Percentiles rank a stretch among this genome's conserved stretches.
Evolutionary conservation across 345 rosid species (phyloP).

Genomic region (Eucalyptus cloeziana): DNA sequence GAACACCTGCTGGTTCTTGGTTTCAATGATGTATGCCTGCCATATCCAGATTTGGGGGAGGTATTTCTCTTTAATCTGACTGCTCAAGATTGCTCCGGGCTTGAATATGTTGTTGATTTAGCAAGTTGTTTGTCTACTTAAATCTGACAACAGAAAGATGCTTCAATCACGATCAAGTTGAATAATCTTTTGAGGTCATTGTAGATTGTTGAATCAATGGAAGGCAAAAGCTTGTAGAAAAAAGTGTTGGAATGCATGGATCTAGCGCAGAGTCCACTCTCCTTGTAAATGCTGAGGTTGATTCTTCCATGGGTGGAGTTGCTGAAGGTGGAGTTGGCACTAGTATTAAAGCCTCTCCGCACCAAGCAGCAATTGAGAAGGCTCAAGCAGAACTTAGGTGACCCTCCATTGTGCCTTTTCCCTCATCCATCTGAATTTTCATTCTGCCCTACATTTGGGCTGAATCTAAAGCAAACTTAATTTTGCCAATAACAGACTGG

Average conservation of each 20-base stretch:
- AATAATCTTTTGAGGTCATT: background rate
- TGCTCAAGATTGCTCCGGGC: background rate
- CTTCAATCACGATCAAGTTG: background rate
- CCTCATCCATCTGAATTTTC: background rate
- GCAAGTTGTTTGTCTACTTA: background rate
- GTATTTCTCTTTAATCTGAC: background rate
- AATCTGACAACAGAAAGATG: background rate
- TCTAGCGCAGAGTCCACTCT: constrained; percentile 36
- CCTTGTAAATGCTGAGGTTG: constrained; percentile 96
- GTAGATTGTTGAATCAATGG: constrained; percentile 11
- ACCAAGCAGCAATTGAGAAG: constrained; percentile 74
- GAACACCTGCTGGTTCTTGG: background rate
- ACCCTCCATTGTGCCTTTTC: background rate
- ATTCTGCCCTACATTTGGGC: background rate
- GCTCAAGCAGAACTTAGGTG: constrained; percentile 95
- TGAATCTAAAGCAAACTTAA: background rate
- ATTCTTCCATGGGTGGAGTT: constrained; percentile 95
- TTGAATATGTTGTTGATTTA: background rate
- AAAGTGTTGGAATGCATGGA: constrained; percentile 49
- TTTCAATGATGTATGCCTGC: background rate
- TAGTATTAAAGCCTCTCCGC: constrained; percentile 76
- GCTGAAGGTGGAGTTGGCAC: constrained; percentile 80
- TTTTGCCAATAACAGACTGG: constrained; percentile 51
- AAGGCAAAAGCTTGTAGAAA: constrained; percentile 4
- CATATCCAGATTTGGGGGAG: background rate